phyloP scores from a whole-genome alignment of 139 green algal genomes.

The Trebouxia sp. region DNA sequence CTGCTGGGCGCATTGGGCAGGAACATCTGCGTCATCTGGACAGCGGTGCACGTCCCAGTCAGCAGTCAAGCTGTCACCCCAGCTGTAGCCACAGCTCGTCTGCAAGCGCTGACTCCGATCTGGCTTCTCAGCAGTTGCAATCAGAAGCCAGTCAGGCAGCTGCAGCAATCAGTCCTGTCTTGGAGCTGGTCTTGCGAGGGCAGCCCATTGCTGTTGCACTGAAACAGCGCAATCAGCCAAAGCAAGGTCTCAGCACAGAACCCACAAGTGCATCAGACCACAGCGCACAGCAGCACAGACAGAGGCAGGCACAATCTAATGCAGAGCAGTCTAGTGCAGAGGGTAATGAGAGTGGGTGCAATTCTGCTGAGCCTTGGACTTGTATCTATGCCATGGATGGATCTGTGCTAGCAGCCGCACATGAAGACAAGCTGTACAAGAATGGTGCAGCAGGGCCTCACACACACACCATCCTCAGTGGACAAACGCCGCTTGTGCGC shows the following conservation, averaged over 20 bases:
- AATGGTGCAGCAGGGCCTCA: not conserved
- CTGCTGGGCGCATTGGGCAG: not conserved
- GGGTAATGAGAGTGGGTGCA: not conserved
- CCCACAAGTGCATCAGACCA: not conserved
- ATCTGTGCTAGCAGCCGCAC: not conserved
- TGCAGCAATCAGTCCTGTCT: not conserved
- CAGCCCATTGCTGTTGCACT: slow-evolving; percentile 41
- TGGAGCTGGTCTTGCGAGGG: slow-evolving; percentile 33
- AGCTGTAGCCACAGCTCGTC: not conserved
- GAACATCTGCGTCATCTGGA: not conserved
- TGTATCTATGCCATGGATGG: slow-evolving; percentile 13
- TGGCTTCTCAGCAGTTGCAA: not conserved
- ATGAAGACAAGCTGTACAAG: not conserved
- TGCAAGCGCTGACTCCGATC: not conserved
- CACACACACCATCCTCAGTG: slow-evolving; percentile 14
- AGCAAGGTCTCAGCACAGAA: not conserved
- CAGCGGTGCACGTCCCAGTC: not conserved
- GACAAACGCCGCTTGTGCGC: slow-evolving; percentile 35
- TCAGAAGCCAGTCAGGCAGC: not conserved
- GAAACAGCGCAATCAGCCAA: not conserved
- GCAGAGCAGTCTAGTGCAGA: slow-evolving; percentile 19
- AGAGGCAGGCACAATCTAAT: not conserved
- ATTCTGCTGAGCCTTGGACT: not conserved
- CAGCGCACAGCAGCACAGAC: not conserved
- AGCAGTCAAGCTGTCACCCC: not conserved